Base-by-base conservation (phyloP, 2,329 filamentous ascomycete genomes). In the Drechslerella dactyloides region DNA sequence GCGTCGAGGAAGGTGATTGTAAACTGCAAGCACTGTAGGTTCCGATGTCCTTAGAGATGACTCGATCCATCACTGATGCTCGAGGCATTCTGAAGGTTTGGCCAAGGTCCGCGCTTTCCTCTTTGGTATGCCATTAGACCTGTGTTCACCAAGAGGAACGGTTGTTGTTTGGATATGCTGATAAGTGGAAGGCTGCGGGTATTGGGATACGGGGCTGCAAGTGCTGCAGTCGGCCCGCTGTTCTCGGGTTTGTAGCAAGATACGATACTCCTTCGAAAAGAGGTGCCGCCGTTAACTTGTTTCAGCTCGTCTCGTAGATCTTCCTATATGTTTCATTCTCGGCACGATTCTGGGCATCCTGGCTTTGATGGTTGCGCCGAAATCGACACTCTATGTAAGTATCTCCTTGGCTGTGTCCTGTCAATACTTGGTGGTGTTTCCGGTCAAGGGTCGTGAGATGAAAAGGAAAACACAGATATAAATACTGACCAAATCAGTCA, bases 221-320 rank as follows among this genome's bases (percentile, higher is more conserved):
- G 89, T 11, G 88, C 87, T 0, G 85, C 83, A 5, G 90, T 94
- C 0, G 90, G 89, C 0, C 90, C 90, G 0, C 94, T 94, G 76
- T 90, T 89, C 2, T 96, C 94, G 77, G 82, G 60, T 65, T 33
- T 33, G 27, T 8, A 33, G 8, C 8, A 8, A 8, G 27, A 4
- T 8, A 33, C 27, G 3, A 4, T 33, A 8, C 27, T n/a, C n/a
- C 27, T 4, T 33, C 27, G 4, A 33, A 8, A 3, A 33, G 27
- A 33, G 27, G 27, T 3, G 27, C 27, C 8, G 27, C 8, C 21
- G n/a, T 4, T 19, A 27, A 40, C 23, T 40, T 24, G 1, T 15
- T 44, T 27, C 87, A 63, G 90, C 89, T 1, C 85, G 90, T 2
- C 85, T 88, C 44, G 89, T 93, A 76, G 91, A 96, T 78, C 81